Conservation (phyloP, 768 basidiomycete species). For the Strobilomyces echinocephalus region DNA sequence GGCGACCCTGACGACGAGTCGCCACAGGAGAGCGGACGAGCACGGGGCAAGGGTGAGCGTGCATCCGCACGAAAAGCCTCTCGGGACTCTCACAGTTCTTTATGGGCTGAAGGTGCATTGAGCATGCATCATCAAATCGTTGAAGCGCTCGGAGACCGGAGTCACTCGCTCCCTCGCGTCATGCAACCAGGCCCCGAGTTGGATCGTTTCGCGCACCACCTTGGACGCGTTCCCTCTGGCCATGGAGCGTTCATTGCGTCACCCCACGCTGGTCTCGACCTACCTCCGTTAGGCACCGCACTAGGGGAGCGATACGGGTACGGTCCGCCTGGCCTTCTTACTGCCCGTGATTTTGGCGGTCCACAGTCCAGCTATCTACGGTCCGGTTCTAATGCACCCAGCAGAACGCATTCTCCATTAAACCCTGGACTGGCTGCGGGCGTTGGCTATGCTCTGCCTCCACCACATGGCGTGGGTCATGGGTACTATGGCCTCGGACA, state of each 20-base stretch:
- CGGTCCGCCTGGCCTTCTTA: conserved; percentile 31
- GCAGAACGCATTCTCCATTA: conserved; percentile 68
- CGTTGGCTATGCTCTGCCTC: conserved; percentile 40
- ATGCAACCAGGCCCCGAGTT: conserved; percentile 28
- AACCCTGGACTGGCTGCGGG: conserved; percentile 42
- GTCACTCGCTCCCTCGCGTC: conserved; percentile 31
- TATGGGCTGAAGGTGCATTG: conserved; percentile 32
- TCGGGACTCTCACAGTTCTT: conserved; percentile 32
- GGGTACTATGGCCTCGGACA: conserved; percentile 38
- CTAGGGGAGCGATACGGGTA: conserved; percentile 37
- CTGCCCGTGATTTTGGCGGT: conserved; percentile 32
- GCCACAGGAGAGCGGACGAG: conserved; percentile 30
- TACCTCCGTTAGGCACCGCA: conserved; percentile 53
- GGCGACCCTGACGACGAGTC: conserved; percentile 37
- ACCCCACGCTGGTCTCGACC: conserved; percentile 49
- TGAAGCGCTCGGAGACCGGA: conserved; percentile 32
- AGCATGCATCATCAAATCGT: conserved; percentile 34
- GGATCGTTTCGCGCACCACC: conserved; percentile 33
- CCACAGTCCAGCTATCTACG: conserved; percentile 56
- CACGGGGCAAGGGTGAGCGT: conserved; percentile 36
- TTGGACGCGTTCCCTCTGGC: conserved; percentile 32
- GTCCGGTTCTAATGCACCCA: conserved; percentile 62
- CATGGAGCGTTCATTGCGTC: conserved; percentile 34
- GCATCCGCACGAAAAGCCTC: conserved; percentile 33
- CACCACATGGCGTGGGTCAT: conserved; percentile 34